These are phyloP conservation scores for Podospora comata DNA, from an alignment of 495 filamentous ascomycete species.

Conservation along the genomic window DNA sequence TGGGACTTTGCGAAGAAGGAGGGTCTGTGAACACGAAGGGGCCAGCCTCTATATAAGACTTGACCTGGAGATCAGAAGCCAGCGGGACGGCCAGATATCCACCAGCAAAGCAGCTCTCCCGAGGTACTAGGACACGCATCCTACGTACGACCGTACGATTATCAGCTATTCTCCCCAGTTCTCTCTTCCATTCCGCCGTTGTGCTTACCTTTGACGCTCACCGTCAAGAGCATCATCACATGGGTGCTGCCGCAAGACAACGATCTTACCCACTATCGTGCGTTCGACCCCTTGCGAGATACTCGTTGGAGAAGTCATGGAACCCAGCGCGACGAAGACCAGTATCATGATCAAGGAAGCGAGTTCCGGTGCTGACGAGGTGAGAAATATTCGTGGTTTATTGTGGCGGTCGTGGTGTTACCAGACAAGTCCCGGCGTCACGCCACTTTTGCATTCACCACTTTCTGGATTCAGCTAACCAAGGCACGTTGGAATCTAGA, in stretches of 20 bases:
- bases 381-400: background rate
- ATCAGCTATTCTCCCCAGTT: background rate
- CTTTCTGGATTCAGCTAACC: background rate
- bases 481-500: background rate
- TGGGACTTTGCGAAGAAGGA: background rate
- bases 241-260: conserved; percentile 3
- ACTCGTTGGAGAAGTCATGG: background rate
- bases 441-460: conserved; percentile 2
- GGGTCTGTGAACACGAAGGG: background rate
- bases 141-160: background rate
- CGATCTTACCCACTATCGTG: conserved; percentile 4
- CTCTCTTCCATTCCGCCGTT: background rate
- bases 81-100: background rate
- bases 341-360: background rate
- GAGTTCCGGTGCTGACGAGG: conserved; percentile 4
- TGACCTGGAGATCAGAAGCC: background rate
- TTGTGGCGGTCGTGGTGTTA: conserved; percentile 2
- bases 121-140: background rate
- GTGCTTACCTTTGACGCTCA: background rate
- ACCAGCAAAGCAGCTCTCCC: background rate
- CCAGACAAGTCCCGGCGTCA: background rate
- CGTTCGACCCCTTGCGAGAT: conserved; percentile 4
- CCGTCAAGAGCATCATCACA: conserved; percentile 1
- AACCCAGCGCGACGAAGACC: conserved; percentile 9
- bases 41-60: background rate